A percentile compares a stretch with the other conserved stretches of the same genome.
These are phyloP conservation scores for Fagopyrum esculentum DNA, from an alignment of 148 eudicot genomes.

Conservation along the genomic window DNA sequence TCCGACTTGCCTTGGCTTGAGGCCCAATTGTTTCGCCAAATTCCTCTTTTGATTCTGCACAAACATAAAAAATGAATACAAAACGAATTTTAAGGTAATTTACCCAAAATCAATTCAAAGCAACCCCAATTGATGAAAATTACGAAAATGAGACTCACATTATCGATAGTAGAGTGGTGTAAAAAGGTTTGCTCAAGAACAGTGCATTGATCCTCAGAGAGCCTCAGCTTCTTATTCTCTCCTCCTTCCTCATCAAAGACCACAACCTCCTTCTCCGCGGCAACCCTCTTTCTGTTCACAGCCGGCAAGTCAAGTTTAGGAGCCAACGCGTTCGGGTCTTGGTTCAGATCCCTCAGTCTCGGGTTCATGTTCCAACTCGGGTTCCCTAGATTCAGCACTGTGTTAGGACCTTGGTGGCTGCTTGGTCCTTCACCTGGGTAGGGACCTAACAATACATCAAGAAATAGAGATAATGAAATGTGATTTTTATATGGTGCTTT, in stretches of 20 bases:
- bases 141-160: background rate
- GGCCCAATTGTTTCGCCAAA: conserved; percentile 6
- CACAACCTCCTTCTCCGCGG: background rate
- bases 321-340: background rate
- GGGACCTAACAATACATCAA: background rate
- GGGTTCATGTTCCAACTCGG: background rate
- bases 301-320: too few relatives aligned
- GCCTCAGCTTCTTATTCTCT: conserved; percentile 12
- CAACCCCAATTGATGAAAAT: background rate
- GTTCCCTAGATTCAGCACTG: background rate
- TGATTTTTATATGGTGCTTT: too few relatives aligned
- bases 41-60: conserved; percentile 1
- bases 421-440: background rate
- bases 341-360: background rate
- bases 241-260: background rate
- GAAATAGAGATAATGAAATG: too few relatives aligned
- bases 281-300: background rate
- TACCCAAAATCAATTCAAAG: too few relatives aligned
- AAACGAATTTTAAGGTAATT: too few relatives aligned
- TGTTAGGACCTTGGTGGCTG: background rate
- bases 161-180: conserved; percentile 1
- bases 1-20: conserved; percentile 12
- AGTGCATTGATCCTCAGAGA: background rate
- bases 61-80: background rate
- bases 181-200: conserved; percentile 5